Conservation (phyloP, 192 early-diverging fungal species). For the Pilaira anomala region DNA sequence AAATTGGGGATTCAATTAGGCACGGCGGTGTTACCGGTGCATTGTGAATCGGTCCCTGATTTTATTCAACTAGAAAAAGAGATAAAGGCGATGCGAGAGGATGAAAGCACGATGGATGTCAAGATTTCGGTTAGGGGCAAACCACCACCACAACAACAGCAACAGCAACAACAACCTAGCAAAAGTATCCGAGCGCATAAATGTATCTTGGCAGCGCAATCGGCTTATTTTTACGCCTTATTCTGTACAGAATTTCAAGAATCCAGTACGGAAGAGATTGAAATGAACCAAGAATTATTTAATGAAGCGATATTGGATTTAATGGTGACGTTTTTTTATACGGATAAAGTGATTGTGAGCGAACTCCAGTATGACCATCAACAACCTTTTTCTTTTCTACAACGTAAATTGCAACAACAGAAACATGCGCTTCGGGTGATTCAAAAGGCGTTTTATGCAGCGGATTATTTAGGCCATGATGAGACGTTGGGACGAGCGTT, state of each 20-base stretch:
- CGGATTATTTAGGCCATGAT: conserved; percentile 28
- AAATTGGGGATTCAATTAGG: background rate
- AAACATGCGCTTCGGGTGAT: conserved; percentile 24
- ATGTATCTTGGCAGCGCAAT: conserved; percentile 33
- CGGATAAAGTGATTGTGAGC: conserved; percentile 18
- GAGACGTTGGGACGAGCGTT: conserved; percentile 10
- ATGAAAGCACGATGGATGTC: conserved; percentile 1
- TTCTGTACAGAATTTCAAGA: conserved; percentile 30
- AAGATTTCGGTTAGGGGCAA: too few species aligned
- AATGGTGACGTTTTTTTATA: conserved; percentile 31
- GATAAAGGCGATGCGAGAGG: background rate
- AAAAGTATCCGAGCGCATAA: conserved; percentile 23
- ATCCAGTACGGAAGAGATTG: conserved; percentile 2
- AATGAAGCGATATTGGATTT: conserved; percentile 10
- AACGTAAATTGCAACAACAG: conserved; percentile 13
- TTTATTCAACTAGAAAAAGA: conserved; percentile 7
- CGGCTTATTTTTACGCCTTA: conserved; percentile 29
- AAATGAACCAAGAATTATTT: conserved; percentile 27
- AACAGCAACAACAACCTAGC: background rate
- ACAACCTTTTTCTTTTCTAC: background rate
- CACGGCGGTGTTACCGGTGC: background rate
- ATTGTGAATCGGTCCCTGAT: conserved; percentile 4
- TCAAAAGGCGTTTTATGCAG: conserved; percentile 29
- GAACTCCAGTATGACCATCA: background rate
- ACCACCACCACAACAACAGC: too few species aligned